These are phyloP conservation scores for Capillidium heterosporum DNA, from an alignment of 371 early-diverging fungal genomes.

Conservation along the genomic window DNA sequence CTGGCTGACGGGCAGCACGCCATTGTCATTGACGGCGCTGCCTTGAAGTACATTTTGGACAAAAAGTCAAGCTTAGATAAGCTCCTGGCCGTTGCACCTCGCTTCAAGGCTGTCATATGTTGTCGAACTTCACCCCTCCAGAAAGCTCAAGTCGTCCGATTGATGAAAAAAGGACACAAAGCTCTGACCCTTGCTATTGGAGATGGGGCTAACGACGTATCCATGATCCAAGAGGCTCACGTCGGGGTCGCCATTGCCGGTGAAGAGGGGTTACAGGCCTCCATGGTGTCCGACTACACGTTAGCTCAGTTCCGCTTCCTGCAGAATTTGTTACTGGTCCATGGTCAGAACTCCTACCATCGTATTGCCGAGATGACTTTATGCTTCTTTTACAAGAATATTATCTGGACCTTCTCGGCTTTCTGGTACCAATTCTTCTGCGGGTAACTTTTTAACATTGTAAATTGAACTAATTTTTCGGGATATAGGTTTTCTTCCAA, in stretches of 20 bases:
- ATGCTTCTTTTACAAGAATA: conserved; percentile 86
- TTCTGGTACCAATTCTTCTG: conserved; percentile 75
- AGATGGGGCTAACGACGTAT: conserved; percentile 96
- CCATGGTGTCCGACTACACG: conserved; percentile 79
- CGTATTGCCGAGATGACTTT: conserved; percentile 78
- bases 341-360: conserved; percentile 80
- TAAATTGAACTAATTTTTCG: background rate
- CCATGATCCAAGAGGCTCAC: conserved; percentile 87
- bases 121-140: conserved; percentile 92
- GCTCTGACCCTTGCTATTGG: conserved; percentile 84
- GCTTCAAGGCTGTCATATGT: conserved; percentile 79
- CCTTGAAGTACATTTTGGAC: conserved; percentile 58
- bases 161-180: conserved; percentile 58
- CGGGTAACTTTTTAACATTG: conserved; percentile 17
- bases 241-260: conserved; percentile 90
- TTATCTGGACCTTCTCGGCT: conserved; percentile 64
- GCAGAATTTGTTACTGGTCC: conserved; percentile 52
- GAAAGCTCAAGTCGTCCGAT: conserved; percentile 87
- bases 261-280: conserved; percentile 80
- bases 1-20: conserved; percentile 16
- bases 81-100: conserved; percentile 55
- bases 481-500: conserved; percentile 47
- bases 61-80: conserved; percentile 27
- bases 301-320: conserved; percentile 83
- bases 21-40: conserved; percentile 80